These are phyloP conservation scores for Eimeria zaria DNA, from an alignment of 169 alveolate species.

Conservation along the genomic window DNA sequence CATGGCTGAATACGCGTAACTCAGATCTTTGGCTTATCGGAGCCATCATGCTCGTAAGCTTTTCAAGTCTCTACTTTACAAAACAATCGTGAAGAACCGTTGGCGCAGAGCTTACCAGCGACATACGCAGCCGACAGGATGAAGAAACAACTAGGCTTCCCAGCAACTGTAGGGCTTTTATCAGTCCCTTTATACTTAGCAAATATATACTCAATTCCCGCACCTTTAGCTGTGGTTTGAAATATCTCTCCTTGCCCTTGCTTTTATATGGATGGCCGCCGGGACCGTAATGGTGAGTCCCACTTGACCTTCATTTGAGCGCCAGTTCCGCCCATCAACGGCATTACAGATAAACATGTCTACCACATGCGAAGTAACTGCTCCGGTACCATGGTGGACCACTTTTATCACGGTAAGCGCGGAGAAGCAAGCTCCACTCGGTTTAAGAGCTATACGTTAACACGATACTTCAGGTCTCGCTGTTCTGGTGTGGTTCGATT, in stretches of 20 bases:
- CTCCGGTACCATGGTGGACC: conserved; percentile 84
- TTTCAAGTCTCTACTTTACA: neutral
- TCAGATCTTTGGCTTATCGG: conserved; percentile 82
- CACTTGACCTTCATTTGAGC: neutral
- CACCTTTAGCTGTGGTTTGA: conserved; percentile 58
- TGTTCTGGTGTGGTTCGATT: conserved; percentile 82
- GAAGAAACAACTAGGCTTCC: conserved; percentile 64
- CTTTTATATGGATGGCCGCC: conserved; percentile 82
- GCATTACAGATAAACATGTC: conserved; percentile 81
- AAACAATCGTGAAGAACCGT: neutral
- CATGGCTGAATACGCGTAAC: conserved; percentile 2
- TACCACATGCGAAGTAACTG: conserved; percentile 81
- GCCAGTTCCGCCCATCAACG: neutral
- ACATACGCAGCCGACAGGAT: conserved; percentile 76
- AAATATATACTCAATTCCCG: neutral
- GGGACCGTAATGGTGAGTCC: conserved; percentile 82
- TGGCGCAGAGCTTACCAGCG: conserved; percentile 80
- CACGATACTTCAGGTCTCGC: conserved; percentile 53
- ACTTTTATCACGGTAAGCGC: conserved; percentile 78
- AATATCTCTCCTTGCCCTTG: conserved; percentile 64
- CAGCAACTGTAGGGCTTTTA: conserved; percentile 43
- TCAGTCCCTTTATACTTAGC: neutral
- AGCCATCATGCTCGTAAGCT: conserved; percentile 65
- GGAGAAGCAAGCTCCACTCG: neutral
- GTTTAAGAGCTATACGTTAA: neutral